These are phyloP conservation scores for Escallonia herrerae DNA, from an alignment of 129 eudicot genomes.

Conservation along the genomic window DNA sequence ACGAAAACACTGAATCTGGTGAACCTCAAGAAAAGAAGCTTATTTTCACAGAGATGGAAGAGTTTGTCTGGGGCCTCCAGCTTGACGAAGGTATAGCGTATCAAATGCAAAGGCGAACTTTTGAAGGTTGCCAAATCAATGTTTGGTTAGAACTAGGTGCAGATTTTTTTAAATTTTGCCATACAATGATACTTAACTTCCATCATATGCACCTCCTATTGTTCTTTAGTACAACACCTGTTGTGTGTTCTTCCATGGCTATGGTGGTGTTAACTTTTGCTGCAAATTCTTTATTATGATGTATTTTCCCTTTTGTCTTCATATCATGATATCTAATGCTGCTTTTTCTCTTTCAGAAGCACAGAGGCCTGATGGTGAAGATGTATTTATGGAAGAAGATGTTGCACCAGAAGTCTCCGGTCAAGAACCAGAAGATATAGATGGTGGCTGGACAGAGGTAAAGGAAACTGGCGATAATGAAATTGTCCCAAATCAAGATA, in stretches of 20 bases:
- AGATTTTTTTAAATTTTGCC: neutral
- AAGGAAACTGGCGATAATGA: constrained; percentile 39
- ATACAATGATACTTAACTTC: neutral
- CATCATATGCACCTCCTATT: too few species aligned
- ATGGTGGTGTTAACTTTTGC: too few species aligned
- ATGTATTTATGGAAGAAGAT: constrained; percentile 96
- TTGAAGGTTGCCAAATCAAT: neutral
- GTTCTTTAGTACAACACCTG: too few species aligned
- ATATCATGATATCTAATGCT: neutral
- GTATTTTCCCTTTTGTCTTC: too few species aligned
- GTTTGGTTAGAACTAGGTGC: neutral
- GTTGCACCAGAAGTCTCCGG: constrained; percentile 39
- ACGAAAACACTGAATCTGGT: constrained; percentile 27
- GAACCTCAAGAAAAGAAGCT: constrained; percentile 72
- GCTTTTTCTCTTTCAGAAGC: constrained; percentile 43
- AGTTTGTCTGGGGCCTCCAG: constrained; percentile 97
- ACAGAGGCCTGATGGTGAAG: constrained; percentile 62
- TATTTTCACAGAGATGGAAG: constrained; percentile 96
- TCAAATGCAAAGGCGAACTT: too few species aligned
- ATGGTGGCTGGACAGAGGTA: constrained; percentile 72
- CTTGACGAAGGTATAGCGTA: constrained; percentile 62
- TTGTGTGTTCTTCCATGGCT: too few species aligned
- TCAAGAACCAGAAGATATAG: constrained; percentile 34
- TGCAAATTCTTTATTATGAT: too few species aligned
- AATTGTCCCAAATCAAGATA: constrained; percentile 32